Base-by-base conservation (phyloP, 495 filamentous ascomycete species). In the Hypoxylon trugodes region DNA sequence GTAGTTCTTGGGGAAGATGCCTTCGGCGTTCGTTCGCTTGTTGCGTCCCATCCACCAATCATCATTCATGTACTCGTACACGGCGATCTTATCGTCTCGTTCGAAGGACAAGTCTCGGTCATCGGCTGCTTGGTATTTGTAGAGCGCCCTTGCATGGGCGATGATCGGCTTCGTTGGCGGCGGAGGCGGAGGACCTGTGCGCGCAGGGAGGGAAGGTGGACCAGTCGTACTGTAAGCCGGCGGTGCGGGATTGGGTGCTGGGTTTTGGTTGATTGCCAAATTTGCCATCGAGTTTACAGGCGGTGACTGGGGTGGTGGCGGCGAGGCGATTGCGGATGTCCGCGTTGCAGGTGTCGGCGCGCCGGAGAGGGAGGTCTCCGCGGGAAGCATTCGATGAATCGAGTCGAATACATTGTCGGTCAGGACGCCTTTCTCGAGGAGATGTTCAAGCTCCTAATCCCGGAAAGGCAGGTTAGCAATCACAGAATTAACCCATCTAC, bases 1-100 rank as follows among this genome's bases (percentile, higher is more conserved):
- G 61, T 97, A 97, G 70, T 81, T 89, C 40, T 86, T 82, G 16
- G 95, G 94, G 82, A 98, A 97, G 66, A 97, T 92, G 51, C 95
- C 95, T 75, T 94, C 90, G 61, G 83, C 73, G 26, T 88, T 89
- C 12, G 91, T 96, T 9, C 90, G 87, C 63, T 85, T 77, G 73
- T 95, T 92, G 21, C 85, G 85, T 50, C 95, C 95, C 77, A 90
- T 87, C 92, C 92, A 96, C 96, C 95, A 98, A 69, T 98, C 95
- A 15, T 86, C 86, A 66, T 97, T 98, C 86, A 96, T 92, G 76
- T 97, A 91, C 72, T 96, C 90, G 42, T 84, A 80, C 21, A 98
- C 89, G 43, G 85, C 82, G 63, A 98, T 80, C 18, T 83, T 81
- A 75, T 96, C 93, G 68, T 92, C 86, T 22, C 86, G 85, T 54